phyloP scores from a whole-genome alignment of 768 basidiomycete species.

The Xerocomus brunneocitrinus region DNA sequence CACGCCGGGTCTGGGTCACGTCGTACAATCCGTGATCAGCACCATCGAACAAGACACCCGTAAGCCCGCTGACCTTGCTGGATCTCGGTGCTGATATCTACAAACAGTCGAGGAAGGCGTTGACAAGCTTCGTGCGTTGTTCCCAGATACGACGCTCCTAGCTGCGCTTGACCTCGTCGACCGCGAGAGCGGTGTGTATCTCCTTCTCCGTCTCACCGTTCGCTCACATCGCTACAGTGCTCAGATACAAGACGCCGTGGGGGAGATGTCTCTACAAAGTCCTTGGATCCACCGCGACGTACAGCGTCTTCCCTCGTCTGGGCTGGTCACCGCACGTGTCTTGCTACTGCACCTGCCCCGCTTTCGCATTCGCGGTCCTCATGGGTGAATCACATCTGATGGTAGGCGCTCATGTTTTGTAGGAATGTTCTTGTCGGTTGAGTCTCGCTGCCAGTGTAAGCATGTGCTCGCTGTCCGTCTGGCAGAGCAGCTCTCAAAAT shows the following conservation, averaged over 20 bases:
- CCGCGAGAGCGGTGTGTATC: constrained; percentile 52
- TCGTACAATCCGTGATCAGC: constrained; percentile 30
- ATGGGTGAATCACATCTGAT: constrained; percentile 56
- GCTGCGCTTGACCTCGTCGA: constrained; percentile 79
- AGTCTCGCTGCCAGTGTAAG: constrained; percentile 56
- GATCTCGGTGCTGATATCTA: not conserved
- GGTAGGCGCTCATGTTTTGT: constrained; percentile 36
- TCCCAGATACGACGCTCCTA: constrained; percentile 59
- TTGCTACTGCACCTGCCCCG: constrained; percentile 71
- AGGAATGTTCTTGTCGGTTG: no score
- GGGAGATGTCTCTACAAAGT: constrained; percentile 63
- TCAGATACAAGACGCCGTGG: constrained; percentile 56
- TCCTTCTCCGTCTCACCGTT: not conserved
- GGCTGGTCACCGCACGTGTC: constrained; percentile 38
- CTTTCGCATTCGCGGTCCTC: constrained; percentile 64
- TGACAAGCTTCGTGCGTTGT: constrained; percentile 50
- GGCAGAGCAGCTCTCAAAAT: constrained; percentile 50
- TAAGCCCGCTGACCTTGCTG: constrained; percentile 14
- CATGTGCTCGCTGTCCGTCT: constrained; percentile 67
- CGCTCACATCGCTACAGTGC: constrained; percentile 39
- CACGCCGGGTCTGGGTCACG: constrained; percentile 18
- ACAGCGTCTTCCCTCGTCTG: constrained; percentile 51
- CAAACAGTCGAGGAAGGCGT: constrained; percentile 48
- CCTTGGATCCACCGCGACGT: constrained; percentile 58
- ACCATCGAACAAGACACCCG: constrained; percentile 32